These are phyloP conservation scores for Fulvia fulva DNA, from an alignment of 2,329 filamentous ascomycete species.

Conservation along the genomic window DNA sequence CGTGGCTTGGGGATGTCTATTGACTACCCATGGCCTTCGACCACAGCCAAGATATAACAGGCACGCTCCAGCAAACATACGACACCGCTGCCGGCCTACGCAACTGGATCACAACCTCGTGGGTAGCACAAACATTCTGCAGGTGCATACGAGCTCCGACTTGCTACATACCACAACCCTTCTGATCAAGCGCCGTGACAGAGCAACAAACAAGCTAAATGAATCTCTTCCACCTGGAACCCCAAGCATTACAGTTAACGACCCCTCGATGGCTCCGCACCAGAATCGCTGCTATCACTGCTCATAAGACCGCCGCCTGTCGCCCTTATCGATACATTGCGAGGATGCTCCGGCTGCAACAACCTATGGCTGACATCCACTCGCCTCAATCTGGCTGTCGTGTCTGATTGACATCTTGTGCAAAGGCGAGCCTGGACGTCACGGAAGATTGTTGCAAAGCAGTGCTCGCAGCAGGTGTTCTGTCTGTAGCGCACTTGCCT, in stretches of 20 bases:
- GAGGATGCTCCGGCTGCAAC: not conserved
- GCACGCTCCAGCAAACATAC: not conserved
- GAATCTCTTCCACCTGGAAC: not conserved
- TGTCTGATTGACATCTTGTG: not conserved
- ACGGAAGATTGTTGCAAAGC: slow-evolving; percentile 1
- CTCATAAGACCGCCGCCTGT: not conserved
- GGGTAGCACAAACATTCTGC: not conserved
- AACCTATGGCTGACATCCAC: not conserved
- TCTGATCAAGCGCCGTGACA: not conserved
- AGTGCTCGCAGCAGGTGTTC: slow-evolving; percentile 12
- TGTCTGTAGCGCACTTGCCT: not conserved
- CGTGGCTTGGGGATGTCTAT: not conserved
- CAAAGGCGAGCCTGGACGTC: not conserved
- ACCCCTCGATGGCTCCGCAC: not conserved
- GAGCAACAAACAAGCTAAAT: not conserved
- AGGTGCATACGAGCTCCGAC: not conserved
- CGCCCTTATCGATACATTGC: not conserved
- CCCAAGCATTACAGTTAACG: not conserved
- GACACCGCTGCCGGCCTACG: not conserved
- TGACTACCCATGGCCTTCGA: not conserved
- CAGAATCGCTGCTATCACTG: not conserved
- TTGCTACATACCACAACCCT: not conserved
- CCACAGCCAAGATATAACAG: not conserved
- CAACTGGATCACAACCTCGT: not conserved
- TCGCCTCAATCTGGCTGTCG: not conserved